Evolutionary conservation across 805 yeast genomes (phyloP).

Genomic region (Naumovozyma baii): DNA sequence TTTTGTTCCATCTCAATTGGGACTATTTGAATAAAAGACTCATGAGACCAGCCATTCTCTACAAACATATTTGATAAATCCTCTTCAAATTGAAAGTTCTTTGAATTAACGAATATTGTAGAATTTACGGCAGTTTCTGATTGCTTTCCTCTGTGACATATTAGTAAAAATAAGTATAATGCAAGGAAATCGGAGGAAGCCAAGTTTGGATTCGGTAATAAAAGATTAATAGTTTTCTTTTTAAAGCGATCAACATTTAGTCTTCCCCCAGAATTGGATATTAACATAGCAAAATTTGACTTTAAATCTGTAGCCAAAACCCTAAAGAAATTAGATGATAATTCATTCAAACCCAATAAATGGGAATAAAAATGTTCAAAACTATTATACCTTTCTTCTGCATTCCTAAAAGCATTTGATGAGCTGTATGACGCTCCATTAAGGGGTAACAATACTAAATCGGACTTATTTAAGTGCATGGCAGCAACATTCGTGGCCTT

Average conservation of each 20-base stretch:
- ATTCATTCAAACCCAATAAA: constrained; percentile 24
- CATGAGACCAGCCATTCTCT: constrained; percentile 14
- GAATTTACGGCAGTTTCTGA: constrained; percentile 9
- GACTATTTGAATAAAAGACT: constrained; percentile 9
- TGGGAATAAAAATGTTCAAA: constrained; percentile 24
- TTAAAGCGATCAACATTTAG: constrained; percentile 16
- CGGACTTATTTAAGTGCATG: constrained; percentile 8
- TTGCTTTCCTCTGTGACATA: constrained; percentile 12
- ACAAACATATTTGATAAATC: constrained; percentile 9
- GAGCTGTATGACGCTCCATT: constrained; percentile 21
- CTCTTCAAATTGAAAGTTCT: constrained; percentile 11
- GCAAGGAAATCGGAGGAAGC: constrained; percentile 25
- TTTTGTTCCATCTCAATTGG: constrained; percentile 7
- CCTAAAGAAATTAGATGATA: constrained; percentile 20
- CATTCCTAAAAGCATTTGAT: constrained; percentile 9
- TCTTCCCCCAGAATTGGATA: constrained; percentile 20
- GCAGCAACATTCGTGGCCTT: constrained; percentile 20
- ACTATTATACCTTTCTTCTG: constrained; percentile 15
- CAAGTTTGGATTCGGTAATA: constrained; percentile 20
- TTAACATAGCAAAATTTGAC: constrained; percentile 16
- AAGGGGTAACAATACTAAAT: constrained; percentile 19
- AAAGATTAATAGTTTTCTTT: constrained; percentile 13
- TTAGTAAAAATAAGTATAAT: constrained; percentile 16
- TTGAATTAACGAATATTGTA: constrained; percentile 16
- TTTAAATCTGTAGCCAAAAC: constrained; percentile 13